Percentiles rank a stretch among this genome's conserved stretches.
Conservation (phyloP, 495 filamentous ascomycete species). For the Daldinia bambusicola region DNA sequence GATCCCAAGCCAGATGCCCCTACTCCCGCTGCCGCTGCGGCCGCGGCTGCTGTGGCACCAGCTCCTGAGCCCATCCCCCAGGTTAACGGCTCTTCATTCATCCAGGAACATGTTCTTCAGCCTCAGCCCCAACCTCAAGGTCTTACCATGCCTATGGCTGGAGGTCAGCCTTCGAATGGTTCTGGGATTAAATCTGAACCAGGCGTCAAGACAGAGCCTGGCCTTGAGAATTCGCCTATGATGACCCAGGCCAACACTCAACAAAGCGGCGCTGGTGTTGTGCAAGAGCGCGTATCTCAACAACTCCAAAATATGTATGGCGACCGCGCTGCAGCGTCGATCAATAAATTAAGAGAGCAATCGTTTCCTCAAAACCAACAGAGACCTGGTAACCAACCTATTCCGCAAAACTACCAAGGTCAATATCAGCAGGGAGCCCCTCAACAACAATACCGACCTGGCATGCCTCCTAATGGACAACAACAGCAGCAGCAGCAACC, state of each 20-base stretch:
- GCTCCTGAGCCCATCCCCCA: constrained; percentile 49
- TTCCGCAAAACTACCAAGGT: constrained; percentile 45
- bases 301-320: constrained; percentile 77
- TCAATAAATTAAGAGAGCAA: constrained; percentile 70
- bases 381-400: constrained; percentile 39
- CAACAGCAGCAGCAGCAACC: constrained; percentile 57
- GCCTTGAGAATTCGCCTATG: constrained; percentile 43
- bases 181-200: constrained; percentile 78
- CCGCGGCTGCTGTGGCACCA: constrained; percentile 36
- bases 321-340: constrained; percentile 72
- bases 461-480: constrained; percentile 42
- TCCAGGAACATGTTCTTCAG: constrained; percentile 52
- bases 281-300: constrained; percentile 55
- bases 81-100: constrained; percentile 47
- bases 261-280: constrained; percentile 68
- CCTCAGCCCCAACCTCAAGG: constrained; percentile 49
- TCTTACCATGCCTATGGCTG: constrained; percentile 53
- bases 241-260: constrained; percentile 50
- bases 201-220: constrained; percentile 50
- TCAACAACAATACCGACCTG: constrained; percentile 62
- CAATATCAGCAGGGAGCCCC: constrained; percentile 56
- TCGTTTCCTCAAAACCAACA: constrained; percentile 46
- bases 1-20: constrained; percentile 72
- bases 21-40: constrained; percentile 54
- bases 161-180: constrained; percentile 52